A percentile compares a stretch with the other conserved stretches of the same genome.
Evolutionary conservation across 2,329 filamentous ascomycete genomes (phyloP).

Genomic region (Pseudocercospora cruenta): DNA sequence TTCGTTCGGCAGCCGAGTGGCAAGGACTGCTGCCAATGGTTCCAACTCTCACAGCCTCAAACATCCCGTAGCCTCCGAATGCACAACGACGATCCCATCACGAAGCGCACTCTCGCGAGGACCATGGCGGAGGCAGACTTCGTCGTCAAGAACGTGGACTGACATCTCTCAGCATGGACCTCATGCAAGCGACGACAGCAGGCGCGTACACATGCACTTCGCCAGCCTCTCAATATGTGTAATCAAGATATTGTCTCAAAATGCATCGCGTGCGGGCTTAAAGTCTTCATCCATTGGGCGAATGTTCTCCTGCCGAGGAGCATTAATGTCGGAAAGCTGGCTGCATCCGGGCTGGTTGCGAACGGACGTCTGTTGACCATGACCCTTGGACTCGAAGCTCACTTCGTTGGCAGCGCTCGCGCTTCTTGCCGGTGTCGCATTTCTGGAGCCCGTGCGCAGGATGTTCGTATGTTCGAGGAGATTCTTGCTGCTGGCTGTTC

Average conservation of each 20-base stretch:
- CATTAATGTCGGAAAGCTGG: neutral
- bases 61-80: neutral
- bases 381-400: constrained; percentile 1
- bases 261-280: neutral
- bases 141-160: neutral
- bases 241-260: neutral
- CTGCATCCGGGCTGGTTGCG: constrained; percentile 7
- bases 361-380: neutral
- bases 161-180: neutral
- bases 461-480: constrained; percentile 30
- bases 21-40: neutral
- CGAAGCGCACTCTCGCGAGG: neutral
- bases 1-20: neutral
- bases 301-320: constrained; percentile 12
- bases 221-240: neutral
- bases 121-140: neutral
- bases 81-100: constrained; percentile 7
- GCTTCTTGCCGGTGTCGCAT: neutral
- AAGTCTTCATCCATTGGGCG: constrained; percentile 1
- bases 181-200: neutral
- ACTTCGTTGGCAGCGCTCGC: neutral
- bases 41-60: constrained; percentile 6
- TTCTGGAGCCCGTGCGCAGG: constrained; percentile 16
- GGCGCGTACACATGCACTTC: neutral
- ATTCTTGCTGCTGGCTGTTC: constrained; percentile 20